These are phyloP conservation scores for Zygoascus meyerae DNA, from an alignment of 1,139 yeast genomes.

Conservation along the genomic window DNA sequence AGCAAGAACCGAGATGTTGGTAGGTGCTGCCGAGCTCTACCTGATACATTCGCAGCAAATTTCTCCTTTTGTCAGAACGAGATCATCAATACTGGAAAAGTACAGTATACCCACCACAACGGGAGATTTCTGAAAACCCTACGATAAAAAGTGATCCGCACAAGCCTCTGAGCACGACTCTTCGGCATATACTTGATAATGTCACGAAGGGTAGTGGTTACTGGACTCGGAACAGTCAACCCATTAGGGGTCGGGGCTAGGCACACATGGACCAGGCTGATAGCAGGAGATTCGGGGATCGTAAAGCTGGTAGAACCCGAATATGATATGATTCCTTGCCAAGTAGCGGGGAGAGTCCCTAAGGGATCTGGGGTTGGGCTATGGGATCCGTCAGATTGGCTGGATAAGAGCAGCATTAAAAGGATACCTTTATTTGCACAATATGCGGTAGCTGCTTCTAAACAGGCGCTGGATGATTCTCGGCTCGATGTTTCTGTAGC, in stretches of 20 bases:
- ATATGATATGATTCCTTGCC: slow-evolving; percentile 61
- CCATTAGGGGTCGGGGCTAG: slow-evolving; percentile 63
- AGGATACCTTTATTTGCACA: slow-evolving; percentile 70
- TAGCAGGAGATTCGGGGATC: slow-evolving; percentile 34
- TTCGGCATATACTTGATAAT: too few relatives aligned
- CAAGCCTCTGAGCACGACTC: too few relatives aligned
- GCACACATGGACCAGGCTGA: slow-evolving; percentile 34
- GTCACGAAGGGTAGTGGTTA: slow-evolving; percentile 66
- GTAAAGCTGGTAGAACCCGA: slow-evolving; percentile 41
- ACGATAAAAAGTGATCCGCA: too few relatives aligned
- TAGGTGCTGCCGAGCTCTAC: too few relatives aligned
- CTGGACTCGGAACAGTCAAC: slow-evolving; percentile 82
- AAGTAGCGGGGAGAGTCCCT: slow-evolving; percentile 73
- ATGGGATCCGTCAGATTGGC: slow-evolving; percentile 31
- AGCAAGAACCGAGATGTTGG: too few relatives aligned
- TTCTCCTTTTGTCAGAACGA: too few relatives aligned
- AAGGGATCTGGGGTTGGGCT: slow-evolving; percentile 39
- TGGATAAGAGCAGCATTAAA: slow-evolving; percentile 37
- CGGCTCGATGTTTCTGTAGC: slow-evolving; percentile 29
- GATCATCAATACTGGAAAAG: too few relatives aligned
- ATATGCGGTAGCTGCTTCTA: slow-evolving; percentile 70
- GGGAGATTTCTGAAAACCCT: too few relatives aligned
- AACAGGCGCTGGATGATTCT: slow-evolving; percentile 71
- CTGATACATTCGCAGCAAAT: too few relatives aligned
- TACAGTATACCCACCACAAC: too few relatives aligned